phyloP scores from a whole-genome alignment of 306 rosid species.

The Fagus crenata region DNA sequence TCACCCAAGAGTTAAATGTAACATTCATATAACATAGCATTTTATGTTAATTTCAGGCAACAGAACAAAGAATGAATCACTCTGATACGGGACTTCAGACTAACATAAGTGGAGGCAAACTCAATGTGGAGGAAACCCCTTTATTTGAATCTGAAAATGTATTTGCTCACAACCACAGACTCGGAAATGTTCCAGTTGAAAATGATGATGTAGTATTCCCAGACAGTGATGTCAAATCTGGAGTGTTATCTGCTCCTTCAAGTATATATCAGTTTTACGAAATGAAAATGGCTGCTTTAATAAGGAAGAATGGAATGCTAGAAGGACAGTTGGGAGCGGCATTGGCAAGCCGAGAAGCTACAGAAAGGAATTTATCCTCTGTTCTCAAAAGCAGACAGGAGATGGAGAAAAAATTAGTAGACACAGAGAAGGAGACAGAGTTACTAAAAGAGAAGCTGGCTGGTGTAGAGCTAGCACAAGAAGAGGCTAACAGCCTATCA shows the following conservation, averaged over 20 bases:
- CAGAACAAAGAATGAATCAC: conserved; percentile 45
- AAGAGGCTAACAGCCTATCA: conserved; percentile 80
- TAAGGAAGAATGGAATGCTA: conserved; percentile 68
- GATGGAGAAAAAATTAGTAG: conserved; percentile 59
- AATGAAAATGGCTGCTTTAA: conserved; percentile 60
- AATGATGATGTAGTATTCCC: conserved; percentile 42
- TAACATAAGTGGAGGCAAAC: conserved; percentile 46
- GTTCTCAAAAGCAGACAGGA: conserved; percentile 73
- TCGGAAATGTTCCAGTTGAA: conserved; percentile 45
- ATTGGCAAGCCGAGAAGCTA: conserved; percentile 66
- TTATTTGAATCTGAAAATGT: conserved; percentile 50
- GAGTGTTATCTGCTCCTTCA: conserved; percentile 54
- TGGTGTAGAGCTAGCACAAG: conserved; percentile 75
- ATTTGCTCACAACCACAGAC: conserved; percentile 43
- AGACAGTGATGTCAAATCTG: conserved; percentile 53
- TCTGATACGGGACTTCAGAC: conserved; percentile 44
- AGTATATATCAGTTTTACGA: conserved; percentile 69
- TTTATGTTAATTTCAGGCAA: conserved; percentile 46
- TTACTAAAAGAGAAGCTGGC: conserved; percentile 72
- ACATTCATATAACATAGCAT: background rate
- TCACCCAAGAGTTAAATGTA: background rate
- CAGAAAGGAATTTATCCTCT: conserved; percentile 67
- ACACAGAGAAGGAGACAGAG: conserved; percentile 67
- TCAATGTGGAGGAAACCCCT: conserved; percentile 45
- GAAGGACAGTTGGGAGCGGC: conserved; percentile 87